Evolutionary conservation across 2,329 filamentous ascomycete species (phyloP).

Genomic region (Aphanocladium album): DNA sequence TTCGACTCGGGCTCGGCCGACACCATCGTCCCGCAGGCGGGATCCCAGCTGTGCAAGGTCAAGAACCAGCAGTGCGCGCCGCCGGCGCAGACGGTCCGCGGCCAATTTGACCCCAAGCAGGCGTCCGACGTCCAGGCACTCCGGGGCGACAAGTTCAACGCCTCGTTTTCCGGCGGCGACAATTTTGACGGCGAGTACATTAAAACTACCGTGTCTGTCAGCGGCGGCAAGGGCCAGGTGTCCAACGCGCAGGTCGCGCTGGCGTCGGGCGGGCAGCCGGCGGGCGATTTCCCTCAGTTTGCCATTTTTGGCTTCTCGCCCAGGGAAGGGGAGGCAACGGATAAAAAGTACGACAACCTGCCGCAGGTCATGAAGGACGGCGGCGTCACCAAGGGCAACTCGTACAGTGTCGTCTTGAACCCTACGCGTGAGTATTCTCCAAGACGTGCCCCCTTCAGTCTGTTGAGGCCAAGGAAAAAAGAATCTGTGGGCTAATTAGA

Average conservation of each 20-base stretch:
- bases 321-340: neutral
- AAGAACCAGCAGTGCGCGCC: conserved; percentile 5
- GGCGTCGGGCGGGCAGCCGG: neutral
- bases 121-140: neutral
- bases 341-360: neutral
- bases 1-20: conserved; percentile 6
- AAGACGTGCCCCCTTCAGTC: neutral
- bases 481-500: no score
- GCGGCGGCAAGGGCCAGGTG: neutral
- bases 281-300: conserved; percentile 3
- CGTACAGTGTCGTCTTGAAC: conserved; percentile 1
- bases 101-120: neutral
- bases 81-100: neutral
- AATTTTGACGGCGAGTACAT: neutral
- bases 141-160: neutral
- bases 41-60: neutral
- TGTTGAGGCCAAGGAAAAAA: neutral
- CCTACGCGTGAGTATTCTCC: neutral
- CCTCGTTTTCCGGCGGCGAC: conserved; percentile 1
- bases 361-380: neutral
- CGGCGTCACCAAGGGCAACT: neutral
- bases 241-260: neutral
- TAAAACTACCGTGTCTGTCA: neutral
- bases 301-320: neutral
- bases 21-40: conserved; percentile 5